Conservation (phyloP, 306 rosid genomes). For the Dalbergia cochinchinensis region DNA sequence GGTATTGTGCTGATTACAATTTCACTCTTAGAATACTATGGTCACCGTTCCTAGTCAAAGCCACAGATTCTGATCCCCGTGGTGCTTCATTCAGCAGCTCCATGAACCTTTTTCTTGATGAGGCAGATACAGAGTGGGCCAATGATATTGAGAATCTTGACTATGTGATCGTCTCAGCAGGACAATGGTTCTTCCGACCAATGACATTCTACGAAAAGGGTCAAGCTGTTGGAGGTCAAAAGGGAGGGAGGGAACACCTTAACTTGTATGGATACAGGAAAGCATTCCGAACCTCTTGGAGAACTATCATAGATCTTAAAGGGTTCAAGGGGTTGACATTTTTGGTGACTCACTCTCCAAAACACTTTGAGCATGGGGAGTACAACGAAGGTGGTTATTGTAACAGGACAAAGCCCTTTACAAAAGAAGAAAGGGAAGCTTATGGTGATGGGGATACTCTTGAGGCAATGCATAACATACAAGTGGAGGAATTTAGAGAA, state of each 20-base stretch:
- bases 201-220: slow-evolving; percentile 58
- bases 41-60: slow-evolving; percentile 72
- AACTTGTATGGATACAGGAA: slow-evolving; percentile 59
- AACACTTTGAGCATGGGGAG: slow-evolving; percentile 80
- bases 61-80: slow-evolving; percentile 49
- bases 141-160: slow-evolving; percentile 55
- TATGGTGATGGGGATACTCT: slow-evolving; percentile 22
- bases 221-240: slow-evolving; percentile 56
- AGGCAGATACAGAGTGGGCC: slow-evolving; percentile 63
- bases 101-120: slow-evolving; percentile 68
- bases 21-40: slow-evolving; percentile 65
- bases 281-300: slow-evolving; percentile 65
- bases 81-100: slow-evolving; percentile 48
- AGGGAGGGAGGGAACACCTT: slow-evolving; percentile 50
- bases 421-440: slow-evolving; percentile 49
- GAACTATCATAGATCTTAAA: slow-evolving; percentile 46
- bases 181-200: slow-evolving; percentile 86
- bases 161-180: slow-evolving; percentile 72
- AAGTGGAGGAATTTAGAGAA: slow-evolving; percentile 59
- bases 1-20: slow-evolving; percentile 63
- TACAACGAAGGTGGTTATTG: slow-evolving; percentile 81
- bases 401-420: slow-evolving; percentile 58
- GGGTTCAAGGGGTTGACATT: slow-evolving; percentile 70
- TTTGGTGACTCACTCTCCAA: slow-evolving; percentile 73
- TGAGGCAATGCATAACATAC: slow-evolving; percentile 51